These are phyloP conservation scores for Asterochloris erici DNA, from an alignment of 139 green algal species.

Conservation along the genomic window DNA sequence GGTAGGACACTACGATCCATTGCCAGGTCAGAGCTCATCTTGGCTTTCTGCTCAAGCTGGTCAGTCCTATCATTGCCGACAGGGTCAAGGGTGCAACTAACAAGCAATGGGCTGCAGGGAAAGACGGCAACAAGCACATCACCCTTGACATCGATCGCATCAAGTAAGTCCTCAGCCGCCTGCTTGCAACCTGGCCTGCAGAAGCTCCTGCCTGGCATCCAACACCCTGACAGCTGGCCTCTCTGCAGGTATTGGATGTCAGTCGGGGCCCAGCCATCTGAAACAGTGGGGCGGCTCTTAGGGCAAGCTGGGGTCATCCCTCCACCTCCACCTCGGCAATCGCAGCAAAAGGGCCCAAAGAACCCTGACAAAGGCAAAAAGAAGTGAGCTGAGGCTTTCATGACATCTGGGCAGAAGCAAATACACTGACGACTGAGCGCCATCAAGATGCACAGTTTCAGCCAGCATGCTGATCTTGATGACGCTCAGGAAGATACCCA, in stretches of 20 bases:
- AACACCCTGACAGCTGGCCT: not conserved
- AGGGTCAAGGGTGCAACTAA: no score
- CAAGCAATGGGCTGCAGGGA: constrained; percentile 31
- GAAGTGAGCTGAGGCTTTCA: not conserved
- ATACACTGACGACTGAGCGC: no score
- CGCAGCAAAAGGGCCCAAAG: constrained; percentile 27
- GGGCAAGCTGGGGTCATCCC: constrained; percentile 68
- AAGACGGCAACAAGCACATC: constrained; percentile 83
- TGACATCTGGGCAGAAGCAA: no score
- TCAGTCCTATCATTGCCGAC: no score
- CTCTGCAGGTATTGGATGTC: constrained; percentile 76
- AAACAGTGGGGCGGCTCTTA: constrained; percentile 67
- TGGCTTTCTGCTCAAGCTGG: no score
- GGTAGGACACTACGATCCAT: constrained; percentile 77
- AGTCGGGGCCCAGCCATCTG: constrained; percentile 70
- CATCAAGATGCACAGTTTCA: no score
- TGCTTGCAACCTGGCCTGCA: no score
- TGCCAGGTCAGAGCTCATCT: constrained; percentile 41
- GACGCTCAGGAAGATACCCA: no score
- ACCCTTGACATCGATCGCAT: constrained; percentile 73
- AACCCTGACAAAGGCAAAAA: constrained; percentile 40
- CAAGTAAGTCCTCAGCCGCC: constrained; percentile 33
- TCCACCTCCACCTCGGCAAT: constrained; percentile 28
- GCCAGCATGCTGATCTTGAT: no score
- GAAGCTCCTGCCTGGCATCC: no score